Conservation (phyloP, 352 stramenopile species). For the Heterotrichella gracilis region DNA sequence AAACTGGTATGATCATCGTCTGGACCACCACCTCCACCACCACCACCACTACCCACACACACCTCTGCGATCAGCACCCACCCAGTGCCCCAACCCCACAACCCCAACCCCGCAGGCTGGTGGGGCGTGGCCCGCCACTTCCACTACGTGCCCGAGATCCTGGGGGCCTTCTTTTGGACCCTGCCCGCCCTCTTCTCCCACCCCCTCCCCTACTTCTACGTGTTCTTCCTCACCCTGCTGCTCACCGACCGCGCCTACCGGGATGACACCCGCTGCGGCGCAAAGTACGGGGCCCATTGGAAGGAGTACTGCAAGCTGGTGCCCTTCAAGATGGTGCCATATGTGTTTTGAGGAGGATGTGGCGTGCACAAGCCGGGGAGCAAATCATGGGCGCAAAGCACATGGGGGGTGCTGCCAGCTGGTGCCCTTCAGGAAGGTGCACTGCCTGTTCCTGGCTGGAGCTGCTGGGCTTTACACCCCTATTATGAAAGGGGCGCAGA, state of each 20-base stretch:
- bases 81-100: too few species aligned
- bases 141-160: slow-evolving; percentile 62
- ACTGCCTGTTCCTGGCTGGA: slow-evolving; percentile 36
- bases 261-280: slow-evolving; percentile 58
- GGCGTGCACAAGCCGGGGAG: too few species aligned
- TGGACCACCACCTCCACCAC: too few species aligned
- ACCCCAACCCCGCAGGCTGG: slow-evolving; percentile 52
- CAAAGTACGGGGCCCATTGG: slow-evolving; percentile 80
- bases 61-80: too few species aligned
- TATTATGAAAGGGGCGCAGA: too few species aligned
- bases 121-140: slow-evolving; percentile 68
- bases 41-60: too few species aligned
- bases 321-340: slow-evolving; percentile 43
- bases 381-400: too few species aligned
- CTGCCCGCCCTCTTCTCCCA: slow-evolving; percentile 26
- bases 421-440: slow-evolving; percentile 49
- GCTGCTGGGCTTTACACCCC: too few species aligned
- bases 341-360: slow-evolving; percentile 37
- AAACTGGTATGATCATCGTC: too few species aligned
- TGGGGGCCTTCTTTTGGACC: slow-evolving; percentile 36
- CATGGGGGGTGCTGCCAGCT: slow-evolving; percentile 35
- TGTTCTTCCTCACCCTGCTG: slow-evolving; percentile 54
- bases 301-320: slow-evolving; percentile 42
- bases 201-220: slow-evolving; percentile 38
- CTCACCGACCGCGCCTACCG: slow-evolving; percentile 63